Conservation (phyloP, 75 land plant genomes). For the Picea sitchensis region DNA sequence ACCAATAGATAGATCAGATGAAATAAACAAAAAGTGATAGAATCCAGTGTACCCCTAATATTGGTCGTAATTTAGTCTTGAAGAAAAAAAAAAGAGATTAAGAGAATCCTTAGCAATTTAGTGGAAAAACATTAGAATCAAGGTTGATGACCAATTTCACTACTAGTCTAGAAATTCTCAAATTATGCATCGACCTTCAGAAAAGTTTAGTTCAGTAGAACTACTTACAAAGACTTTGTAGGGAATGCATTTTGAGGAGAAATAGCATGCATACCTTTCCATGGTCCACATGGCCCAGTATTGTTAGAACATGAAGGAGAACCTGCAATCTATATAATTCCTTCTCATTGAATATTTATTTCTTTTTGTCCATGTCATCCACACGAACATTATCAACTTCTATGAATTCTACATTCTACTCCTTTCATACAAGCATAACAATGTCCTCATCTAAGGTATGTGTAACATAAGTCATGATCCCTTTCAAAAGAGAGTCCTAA, state of each 20-base stretch:
- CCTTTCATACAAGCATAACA: constrained; percentile 87
- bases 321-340: constrained; percentile 75
- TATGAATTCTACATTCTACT: constrained; percentile 83
- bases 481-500: constrained; percentile 66
- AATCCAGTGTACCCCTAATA: too few species aligned
- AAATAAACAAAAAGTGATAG: background rate
- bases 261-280: constrained; percentile 66
- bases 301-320: constrained; percentile 92
- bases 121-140: background rate
- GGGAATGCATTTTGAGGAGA: background rate
- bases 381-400: constrained; percentile 61
- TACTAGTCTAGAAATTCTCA: background rate
- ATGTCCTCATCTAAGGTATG: constrained; percentile 75
- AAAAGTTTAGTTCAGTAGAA: too few species aligned
- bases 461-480: constrained; percentile 62
- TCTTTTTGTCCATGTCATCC: constrained; percentile 90
- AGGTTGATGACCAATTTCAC: background rate
- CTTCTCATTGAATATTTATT: constrained; percentile 82
- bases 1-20: background rate
- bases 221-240: too few species aligned
- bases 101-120: background rate
- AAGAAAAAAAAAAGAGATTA: too few species aligned
- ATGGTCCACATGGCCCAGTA: constrained; percentile 99
- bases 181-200: too few species aligned
- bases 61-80: too few species aligned